Percentiles rank a stretch among this genome's conserved stretches.
Conservation (phyloP, 352 stramenopile species). For the Phytophthora idaei region DNA sequence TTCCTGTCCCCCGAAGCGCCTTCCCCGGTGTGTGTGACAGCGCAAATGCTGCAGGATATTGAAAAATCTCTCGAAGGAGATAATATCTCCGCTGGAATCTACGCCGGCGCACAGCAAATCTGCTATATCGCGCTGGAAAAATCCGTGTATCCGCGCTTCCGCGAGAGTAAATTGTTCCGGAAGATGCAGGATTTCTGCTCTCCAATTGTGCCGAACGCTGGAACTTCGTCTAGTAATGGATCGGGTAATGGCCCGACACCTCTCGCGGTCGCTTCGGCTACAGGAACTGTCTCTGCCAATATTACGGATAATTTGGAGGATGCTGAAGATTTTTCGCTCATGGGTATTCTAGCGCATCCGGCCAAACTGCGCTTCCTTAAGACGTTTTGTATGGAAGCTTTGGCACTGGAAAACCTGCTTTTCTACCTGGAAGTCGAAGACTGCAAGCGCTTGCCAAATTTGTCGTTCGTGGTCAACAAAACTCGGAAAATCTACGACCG, state of each 20-base stretch:
- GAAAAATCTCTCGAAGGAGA: constrained; percentile 60
- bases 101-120: constrained; percentile 64
- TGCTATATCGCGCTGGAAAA: constrained; percentile 73
- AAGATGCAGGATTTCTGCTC: constrained; percentile 83
- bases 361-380: constrained; percentile 85
- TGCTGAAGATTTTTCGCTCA: constrained; percentile 64
- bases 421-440: constrained; percentile 88
- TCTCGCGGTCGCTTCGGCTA: constrained; percentile 17
- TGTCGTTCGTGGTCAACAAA: constrained; percentile 82
- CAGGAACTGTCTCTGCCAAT: constrained; percentile 23
- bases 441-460: constrained; percentile 81
- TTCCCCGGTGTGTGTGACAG: constrained; percentile 78
- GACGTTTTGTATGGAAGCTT: constrained; percentile 85
- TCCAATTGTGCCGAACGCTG: constrained; percentile 27
- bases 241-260: constrained; percentile 8
- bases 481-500: constrained; percentile 82
- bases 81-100: constrained; percentile 77
- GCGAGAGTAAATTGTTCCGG: constrained; percentile 73
- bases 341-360: constrained; percentile 68
- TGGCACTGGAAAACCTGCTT: constrained; percentile 82
- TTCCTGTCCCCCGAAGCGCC: constrained; percentile 74
- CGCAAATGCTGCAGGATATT: constrained; percentile 73
- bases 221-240: background rate
- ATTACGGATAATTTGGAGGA: constrained; percentile 27
- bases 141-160: constrained; percentile 79